phyloP scores from a whole-genome alignment of 1,284 basidiomycete genomes.

The Ceratobasidium papillatum region DNA sequence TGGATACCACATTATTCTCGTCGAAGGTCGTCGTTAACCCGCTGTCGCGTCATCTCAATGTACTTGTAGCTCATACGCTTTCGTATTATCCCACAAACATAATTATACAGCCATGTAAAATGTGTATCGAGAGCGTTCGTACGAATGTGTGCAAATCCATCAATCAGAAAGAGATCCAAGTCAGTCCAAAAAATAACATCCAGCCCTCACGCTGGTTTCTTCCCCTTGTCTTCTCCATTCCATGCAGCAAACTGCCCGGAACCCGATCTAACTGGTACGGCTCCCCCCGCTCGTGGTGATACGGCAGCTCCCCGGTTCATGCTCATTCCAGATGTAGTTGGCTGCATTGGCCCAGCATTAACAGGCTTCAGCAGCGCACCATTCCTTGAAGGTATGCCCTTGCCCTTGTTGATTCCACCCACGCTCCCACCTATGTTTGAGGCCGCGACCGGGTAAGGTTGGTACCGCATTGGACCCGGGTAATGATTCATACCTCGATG shows the following conservation, averaged over 20 bases:
- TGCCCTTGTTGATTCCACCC: conserved; percentile 20
- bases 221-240: conserved; percentile 24
- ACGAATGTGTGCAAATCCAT: conserved; percentile 23
- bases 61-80: neutral
- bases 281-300: neutral
- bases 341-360: neutral
- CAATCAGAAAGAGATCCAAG: conserved; percentile 11
- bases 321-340: neutral
- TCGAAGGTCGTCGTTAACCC: conserved; percentile 68
- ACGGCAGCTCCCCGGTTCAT: neutral
- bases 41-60: neutral
- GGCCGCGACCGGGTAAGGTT: conserved; percentile 26
- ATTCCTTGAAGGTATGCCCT: neutral
- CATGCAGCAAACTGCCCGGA: conserved; percentile 25
- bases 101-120: conserved; percentile 38
- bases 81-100: conserved; percentile 17
- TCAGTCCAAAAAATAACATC: neutral
- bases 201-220: neutral
- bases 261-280: neutral
- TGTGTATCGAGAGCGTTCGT: conserved; percentile 36
- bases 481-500: conserved; percentile 33
- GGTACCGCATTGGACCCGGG: conserved; percentile 33
- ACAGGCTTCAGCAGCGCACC: neutral
- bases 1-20: conserved; percentile 91
- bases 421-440: neutral